Evolutionary conservation across 75 land plant genomes (phyloP), one percentile per base, ranked within the genome.

Genomic region (Cryptomeria japonica): DNA sequence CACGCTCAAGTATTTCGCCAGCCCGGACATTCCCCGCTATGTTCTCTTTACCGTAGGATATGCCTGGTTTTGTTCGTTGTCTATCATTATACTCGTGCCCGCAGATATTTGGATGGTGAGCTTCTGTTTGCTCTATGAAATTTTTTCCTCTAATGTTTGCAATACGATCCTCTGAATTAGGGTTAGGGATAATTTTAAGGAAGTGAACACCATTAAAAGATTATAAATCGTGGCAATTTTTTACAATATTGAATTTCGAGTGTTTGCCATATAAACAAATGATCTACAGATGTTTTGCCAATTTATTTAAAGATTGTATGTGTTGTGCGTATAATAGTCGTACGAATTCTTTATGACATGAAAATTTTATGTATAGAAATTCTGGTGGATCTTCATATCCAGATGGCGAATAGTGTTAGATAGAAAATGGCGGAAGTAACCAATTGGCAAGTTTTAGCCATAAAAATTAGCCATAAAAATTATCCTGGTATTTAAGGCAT

Each of bases 91-190:
- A 83, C 96, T 98, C 87, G 99, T 98, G 76, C 99, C 99, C 25
- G 99, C 99, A 37, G 99, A 98, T 86, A 97, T 98, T 58, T 98
- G 99, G 99, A 95, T 95, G 85, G 99, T 98, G 91, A 86, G 90
- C 87, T 80, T 56, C 32, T 28, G 2, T 58, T 28, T 39, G 80
- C 85, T 22, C 49, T 37, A 16, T 34, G 2, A 0, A 7, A 25
- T 3, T 75, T 85, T 84, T 36, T 86, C 19, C 22, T 36, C 4
- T 55, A 19, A 61, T 53, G 2, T 49, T 31, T 73, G 14, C 56
- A 39, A 22, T 75, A 19, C 7, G 42, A 18, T 36, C 70, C 31
- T 64, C 70, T 25, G 42, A 42, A 2, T 22, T 80, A 32, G 80
- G 46, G 82, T 75, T 86, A 22, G 55, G 70, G n/a, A 64, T 25